phyloP scores from a whole-genome alignment of 805 yeast species.

The Ogataea philodendri region DNA sequence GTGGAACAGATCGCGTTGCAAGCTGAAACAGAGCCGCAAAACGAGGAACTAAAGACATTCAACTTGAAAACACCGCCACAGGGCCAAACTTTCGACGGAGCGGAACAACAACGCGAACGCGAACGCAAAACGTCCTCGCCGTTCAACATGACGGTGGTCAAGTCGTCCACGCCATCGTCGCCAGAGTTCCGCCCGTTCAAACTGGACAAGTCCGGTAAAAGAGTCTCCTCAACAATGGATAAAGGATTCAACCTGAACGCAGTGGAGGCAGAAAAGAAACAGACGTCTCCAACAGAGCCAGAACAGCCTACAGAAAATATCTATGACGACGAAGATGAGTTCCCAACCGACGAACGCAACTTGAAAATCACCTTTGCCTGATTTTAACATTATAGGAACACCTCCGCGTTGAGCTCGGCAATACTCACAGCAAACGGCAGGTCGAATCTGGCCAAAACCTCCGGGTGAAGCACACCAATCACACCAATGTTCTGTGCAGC shows the following conservation, averaged over 20 bases:
- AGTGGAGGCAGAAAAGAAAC: conserved; percentile 1
- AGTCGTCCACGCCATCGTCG: conserved; percentile 7
- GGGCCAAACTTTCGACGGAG: conserved; percentile 4
- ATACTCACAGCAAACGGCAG: conserved; percentile 90
- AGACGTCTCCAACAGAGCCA: too few species aligned
- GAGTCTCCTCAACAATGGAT: not conserved
- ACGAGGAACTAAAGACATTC: conserved; percentile 18
- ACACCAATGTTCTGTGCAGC: conserved; percentile 66
- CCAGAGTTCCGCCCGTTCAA: conserved; percentile 14
- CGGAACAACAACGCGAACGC: too few species aligned
- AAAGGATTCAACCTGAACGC: conserved; percentile 2
- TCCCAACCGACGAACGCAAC: conserved; percentile 33
- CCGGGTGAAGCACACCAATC: conserved; percentile 95
- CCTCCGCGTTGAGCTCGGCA: conserved; percentile 87
- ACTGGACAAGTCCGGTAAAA: conserved; percentile 6
- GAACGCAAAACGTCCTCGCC: conserved; percentile 6
- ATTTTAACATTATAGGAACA: conserved; percentile 56
- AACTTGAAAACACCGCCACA: conserved; percentile 16
- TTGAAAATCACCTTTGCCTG: conserved; percentile 31
- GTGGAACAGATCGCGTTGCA: conserved; percentile 43
- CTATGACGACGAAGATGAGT: conserved; percentile 37
- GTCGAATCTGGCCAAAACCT: conserved; percentile 81
- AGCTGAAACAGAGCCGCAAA: conserved; percentile 20
- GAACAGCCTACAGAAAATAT: conserved; percentile 3
- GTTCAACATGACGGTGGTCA: conserved; percentile 23